Evolutionary conservation across 495 filamentous ascomycete species (phyloP).

Genomic region (Daldinia bambusicola): DNA sequence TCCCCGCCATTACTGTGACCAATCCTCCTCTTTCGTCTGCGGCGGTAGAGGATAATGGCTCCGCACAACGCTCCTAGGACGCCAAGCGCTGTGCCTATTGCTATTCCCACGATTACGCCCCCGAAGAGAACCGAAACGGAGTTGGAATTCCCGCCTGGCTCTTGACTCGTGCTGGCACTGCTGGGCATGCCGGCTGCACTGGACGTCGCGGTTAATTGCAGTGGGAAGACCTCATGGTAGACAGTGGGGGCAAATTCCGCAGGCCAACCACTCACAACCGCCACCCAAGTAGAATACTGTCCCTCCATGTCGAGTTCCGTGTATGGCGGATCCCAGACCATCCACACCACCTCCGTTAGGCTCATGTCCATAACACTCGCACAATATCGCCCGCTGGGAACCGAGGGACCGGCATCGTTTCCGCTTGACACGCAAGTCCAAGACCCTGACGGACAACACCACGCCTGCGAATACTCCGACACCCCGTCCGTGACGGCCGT

Average conservation of each 20-base stretch:
- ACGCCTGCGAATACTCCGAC: constrained; percentile 4
- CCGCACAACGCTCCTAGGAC: not conserved
- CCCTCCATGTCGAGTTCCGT: not conserved
- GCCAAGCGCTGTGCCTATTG: not conserved
- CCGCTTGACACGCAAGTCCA: constrained; percentile 1
- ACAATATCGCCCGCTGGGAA: not conserved
- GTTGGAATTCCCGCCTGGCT: not conserved
- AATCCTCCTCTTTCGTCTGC: not conserved
- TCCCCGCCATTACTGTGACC: not conserved
- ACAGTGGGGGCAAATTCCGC: not conserved
- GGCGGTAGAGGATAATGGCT: not conserved
- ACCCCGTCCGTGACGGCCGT: not conserved
- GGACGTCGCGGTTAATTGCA: not conserved
- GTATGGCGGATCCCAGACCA: constrained; percentile 23
- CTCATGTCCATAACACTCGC: constrained; percentile 24
- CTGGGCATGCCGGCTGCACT: not conserved
- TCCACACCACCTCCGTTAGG: constrained; percentile 14
- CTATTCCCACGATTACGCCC: not conserved
- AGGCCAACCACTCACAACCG: not conserved
- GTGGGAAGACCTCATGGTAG: constrained; percentile 12
- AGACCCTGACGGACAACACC: constrained; percentile 16
- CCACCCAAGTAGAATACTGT: constrained; percentile 4
- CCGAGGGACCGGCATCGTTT: no score
- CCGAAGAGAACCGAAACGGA: not conserved
- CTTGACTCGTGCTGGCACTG: not conserved